Base-by-base conservation (phyloP, 2,329 filamentous ascomycete species). In the Ambrosiella cleistominuta region DNA sequence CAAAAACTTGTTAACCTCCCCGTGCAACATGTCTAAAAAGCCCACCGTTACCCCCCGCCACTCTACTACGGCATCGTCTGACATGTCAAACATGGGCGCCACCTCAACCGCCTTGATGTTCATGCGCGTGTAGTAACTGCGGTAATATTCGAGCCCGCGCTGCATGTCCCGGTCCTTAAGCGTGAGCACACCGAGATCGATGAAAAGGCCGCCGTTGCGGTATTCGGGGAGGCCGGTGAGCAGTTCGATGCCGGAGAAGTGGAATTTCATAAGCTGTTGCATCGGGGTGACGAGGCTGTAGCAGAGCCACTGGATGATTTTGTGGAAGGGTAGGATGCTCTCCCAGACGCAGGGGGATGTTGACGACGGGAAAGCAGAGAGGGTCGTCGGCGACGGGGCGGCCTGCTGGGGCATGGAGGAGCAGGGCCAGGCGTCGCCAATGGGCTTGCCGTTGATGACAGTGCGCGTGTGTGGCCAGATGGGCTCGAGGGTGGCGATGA, bases 371-470 rank as follows among this genome's bases (percentile, higher is more conserved):
- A 68, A 75, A 2, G 72, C 71, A 6, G 72, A 74, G 61, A 75
- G 71, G 9, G 56, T 51, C 3, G 69, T 70, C 8, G 85, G 81
- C 17, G 75, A 79, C 40, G 62, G 62, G 7, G 67, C 63, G 0
- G 65, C 57, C 3, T 69, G 68, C 51, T 76, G 74, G 0, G 89
- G 88, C 80, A 97, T 88, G 38, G 83, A 80, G 9, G 79, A 82
- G 70, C 90, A 95, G 0, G 85, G 86, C 93, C 93, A 98, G 27
- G 93, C 91, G 67, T 98, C 93, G 58, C 93, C 93, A 13, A 98
- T 80, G 0, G 89, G 82, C 36, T 87, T 77, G 1, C 89, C 89
- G 66, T 95, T 88, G 64, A 98, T 85, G 62, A 85, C 81, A 0
- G 91, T 95, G 62, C 91, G 82, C 0, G 87, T 88, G 0, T 81